A percentile compares a stretch with the other conserved stretches of the same genome.
phyloP scores from a whole-genome alignment of 2,329 filamentous ascomycete genomes.

The Parastagonospora nodorum region DNA sequence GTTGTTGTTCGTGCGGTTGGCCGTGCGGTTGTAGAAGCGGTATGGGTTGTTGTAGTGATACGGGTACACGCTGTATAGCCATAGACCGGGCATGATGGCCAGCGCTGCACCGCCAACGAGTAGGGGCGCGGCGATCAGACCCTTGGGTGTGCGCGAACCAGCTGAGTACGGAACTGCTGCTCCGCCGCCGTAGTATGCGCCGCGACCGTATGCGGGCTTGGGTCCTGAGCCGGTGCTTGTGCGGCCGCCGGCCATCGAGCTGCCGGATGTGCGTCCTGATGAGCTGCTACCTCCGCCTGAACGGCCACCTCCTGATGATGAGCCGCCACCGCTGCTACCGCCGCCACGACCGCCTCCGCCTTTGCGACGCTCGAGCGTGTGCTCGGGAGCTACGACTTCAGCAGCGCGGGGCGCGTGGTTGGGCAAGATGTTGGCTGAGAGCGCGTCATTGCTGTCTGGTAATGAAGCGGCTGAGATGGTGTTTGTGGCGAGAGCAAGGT shows the following conservation, averaged over 20 bases:
- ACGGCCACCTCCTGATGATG: constrained; percentile 14
- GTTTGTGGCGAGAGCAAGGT: constrained; percentile 25
- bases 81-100: constrained; percentile 66
- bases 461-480: constrained; percentile 32
- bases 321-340: constrained; percentile 20
- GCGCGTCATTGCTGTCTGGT: constrained; percentile 30
- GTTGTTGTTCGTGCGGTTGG: constrained; percentile 49
- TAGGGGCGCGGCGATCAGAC: constrained; percentile 56
- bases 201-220: constrained; percentile 63
- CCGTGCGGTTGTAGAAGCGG: constrained; percentile 53
- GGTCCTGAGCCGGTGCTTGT: constrained; percentile 65
- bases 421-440: constrained; percentile 21
- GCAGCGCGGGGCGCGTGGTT: constrained; percentile 22
- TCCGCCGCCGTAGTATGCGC: constrained; percentile 67
- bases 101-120: constrained; percentile 56
- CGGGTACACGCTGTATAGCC: constrained; percentile 67
- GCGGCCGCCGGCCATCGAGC: constrained; percentile 42
- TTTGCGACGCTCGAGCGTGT: constrained; percentile 45
- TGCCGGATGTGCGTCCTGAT: constrained; percentile 18
- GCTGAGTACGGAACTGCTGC: constrained; percentile 64
- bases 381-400: constrained; percentile 35
- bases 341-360: constrained; percentile 44
- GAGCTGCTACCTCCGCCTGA: constrained; percentile 20
- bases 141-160: constrained; percentile 55
- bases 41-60: constrained; percentile 66